Base-by-base conservation (phyloP, 2,329 filamentous ascomycete species). In the Penicillium sp. region DNA sequence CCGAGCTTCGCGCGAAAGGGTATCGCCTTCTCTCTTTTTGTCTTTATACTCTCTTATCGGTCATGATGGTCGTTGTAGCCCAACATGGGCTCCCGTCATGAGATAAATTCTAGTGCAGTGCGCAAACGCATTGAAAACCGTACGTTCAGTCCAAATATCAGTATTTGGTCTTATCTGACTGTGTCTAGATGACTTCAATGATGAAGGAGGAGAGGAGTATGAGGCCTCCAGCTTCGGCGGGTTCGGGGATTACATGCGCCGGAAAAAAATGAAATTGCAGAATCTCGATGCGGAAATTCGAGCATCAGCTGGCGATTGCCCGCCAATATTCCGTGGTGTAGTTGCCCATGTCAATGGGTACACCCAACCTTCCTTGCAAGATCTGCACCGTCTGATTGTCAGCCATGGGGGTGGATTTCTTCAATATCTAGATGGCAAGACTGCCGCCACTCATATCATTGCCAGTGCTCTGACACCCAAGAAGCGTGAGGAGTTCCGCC, bases 241-340 rank as follows among this genome's bases (percentile, higher is more conserved):
- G 9, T 95, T 97, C 69, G 77, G 82, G 25, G 93, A 97, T 70
- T 99, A 97, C 75, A 95, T 97, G 72, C 84, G 93, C 50, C 88
- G 93, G 56, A 99, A 99, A 80, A 97, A 96, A 81, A 87, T 96
- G 75, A 99, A 99, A 72, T 83, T 99, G 4, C 94, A 97, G 75
- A 99, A 99, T 69, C 84, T 94, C 31, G 94, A 99, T 75, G 87
- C 87, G 9, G 86, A 96, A 54, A 80, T 96, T 45, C 87, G 93
- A 58, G 83, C 89, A 33, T 80, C 85, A 4, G 84, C 87, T 1
- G 75, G 79, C 0, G 86, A 88, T 64, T 91, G 89, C 62, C 91
- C 92, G 10, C 86, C 85, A 61, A 91, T 99, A 52, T 99, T 99
- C 81, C 91, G 89, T 65, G 92, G 91, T 0, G 83, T 97, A 9